Base-by-base conservation (phyloP, 2,329 filamentous ascomycete species). In the Aspergillus hortae region DNA sequence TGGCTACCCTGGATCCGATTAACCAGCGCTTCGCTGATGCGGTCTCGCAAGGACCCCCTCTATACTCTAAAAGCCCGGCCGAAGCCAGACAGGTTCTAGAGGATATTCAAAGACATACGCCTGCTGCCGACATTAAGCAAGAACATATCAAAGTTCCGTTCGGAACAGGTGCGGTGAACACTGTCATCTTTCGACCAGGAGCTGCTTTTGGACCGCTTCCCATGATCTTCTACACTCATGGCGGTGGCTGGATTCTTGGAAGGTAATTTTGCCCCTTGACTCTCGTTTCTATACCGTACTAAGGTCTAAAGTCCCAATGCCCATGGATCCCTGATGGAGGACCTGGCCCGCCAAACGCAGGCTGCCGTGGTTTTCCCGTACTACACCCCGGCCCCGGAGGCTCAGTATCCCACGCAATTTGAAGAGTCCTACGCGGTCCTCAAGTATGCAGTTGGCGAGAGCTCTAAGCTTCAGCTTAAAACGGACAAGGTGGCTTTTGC, bases 221-320 rank as follows among this genome's bases (percentile, higher is more conserved):
- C 2, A 35, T 52, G 33, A 49, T 56, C n/a, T 56, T 56, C 33
- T 56, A 53, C 32, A 56, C 51, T 11, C 54, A 56, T 23, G 54
- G 54, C 23, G 54, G 54, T 23, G 54, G 54, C 7, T 53, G 50
- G 54, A 56, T 56, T 25, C 38, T 53, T 11, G 54, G 54, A 25
- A 56, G 54, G 51, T 53, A 38, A 38, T n/a, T n/a, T 11, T 14
- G 17, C 11, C 27, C 23, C 15, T 19, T 3, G 12, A n/a, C 10
- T 14, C n/a, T n/a, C n/a, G 35, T 17, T 14, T 3, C 9, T 38
- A 4, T 38, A 17, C 35, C 9, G 5, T 38, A 15, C 27, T 30
- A 30, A 30, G 6, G 27, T 41, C 33, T 17, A 23, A n/a, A 32
- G 38, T 17, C 48, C 44, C 15, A 38, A 17, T 33, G 48, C 33